Base-by-base conservation (phyloP, 2,329 filamentous ascomycete genomes). In the Stagonosporopsis chrysanthemi region DNA sequence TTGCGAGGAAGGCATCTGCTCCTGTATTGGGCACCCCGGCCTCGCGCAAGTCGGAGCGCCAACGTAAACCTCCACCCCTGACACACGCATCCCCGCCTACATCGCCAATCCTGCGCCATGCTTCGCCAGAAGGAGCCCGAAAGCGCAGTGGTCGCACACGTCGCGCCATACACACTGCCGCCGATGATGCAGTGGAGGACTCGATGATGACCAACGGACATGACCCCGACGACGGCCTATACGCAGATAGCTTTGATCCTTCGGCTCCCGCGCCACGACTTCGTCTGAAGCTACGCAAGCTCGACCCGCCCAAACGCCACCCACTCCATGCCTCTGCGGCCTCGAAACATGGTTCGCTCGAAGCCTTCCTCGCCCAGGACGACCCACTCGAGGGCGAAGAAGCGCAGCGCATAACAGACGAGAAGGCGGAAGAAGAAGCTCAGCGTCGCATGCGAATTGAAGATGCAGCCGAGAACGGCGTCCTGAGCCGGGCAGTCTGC, bases 391-490 rank as follows among this genome's bases (percentile, higher is more conserved):
- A 79, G 29, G 80, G 79, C 12, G 77, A 80, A 41, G 75, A 79
- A 28, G 61, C 76, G 28, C 67, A 75, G 52, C 68, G 63, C 19
- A 67, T 75, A 49, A 73, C 73, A 6, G 40, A 66, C 11, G 68
- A 74, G 4, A 68, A 70, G 58, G 73, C 71, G 3, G 52, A 64
- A 41, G 82, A 84, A 50, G 92, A 97, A 75, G 92, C 91, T 1
- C 78, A 78, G 15, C 78, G 87, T n/a, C 85, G 95, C 17, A 64
- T 86, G 54, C 85, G 86, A 29, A 86, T 97, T 26, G 86, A 92
- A 63, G 79, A 87, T 44, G 93, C 92, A 62, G 86, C 87, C 3
- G 82, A 90, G 67, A 85, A 88, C 5, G 93, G 92, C 15, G 91
- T 92, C 4, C 81, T 97, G 26, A 92, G 89, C 47, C 79, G 83